These are phyloP conservation scores for Rehmannia glutinosa DNA, from an alignment of 257 asterid genomes.

Conservation along the genomic window DNA sequence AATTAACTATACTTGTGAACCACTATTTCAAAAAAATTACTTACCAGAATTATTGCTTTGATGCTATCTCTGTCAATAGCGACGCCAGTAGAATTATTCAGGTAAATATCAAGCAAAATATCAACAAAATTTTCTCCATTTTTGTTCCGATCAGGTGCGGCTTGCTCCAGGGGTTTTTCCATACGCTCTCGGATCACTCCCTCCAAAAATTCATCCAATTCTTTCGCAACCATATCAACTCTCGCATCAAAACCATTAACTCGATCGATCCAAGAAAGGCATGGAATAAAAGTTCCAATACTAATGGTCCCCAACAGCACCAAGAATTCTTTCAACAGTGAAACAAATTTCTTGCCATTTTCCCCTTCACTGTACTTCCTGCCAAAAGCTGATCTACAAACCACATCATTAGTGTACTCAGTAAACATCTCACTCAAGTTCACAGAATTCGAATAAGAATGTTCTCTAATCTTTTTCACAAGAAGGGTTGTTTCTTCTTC, in stretches of 20 bases:
- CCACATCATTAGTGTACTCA: slow-evolving; percentile 21
- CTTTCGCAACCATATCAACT: slow-evolving; percentile 15
- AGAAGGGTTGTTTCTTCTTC: slow-evolving; percentile 34
- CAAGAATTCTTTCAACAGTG: slow-evolving; percentile 10
- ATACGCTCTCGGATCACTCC: slow-evolving; percentile 21
- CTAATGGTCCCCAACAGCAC: slow-evolving; percentile 27
- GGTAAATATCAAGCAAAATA: slow-evolving; percentile 32
- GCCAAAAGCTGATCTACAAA: slow-evolving; percentile 35
- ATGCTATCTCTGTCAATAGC: slow-evolving; percentile 26
- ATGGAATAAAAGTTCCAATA: slow-evolving; percentile 17
- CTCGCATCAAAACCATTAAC: slow-evolving; percentile 33
- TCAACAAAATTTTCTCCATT: slow-evolving; percentile 27
- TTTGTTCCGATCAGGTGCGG: not conserved
- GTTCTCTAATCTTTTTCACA: slow-evolving; percentile 19
- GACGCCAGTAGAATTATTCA: slow-evolving; percentile 13
- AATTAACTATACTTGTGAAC: too few species aligned
- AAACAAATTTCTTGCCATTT: slow-evolving; percentile 9
- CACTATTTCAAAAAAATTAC: not conserved
- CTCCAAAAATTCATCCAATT: slow-evolving; percentile 29
- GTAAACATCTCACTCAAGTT: slow-evolving; percentile 24
- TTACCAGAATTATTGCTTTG: slow-evolving; percentile 25
- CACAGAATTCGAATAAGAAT: not conserved
- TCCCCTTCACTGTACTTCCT: slow-evolving; percentile 24
- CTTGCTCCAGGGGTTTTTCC: not conserved
- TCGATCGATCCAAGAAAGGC: slow-evolving; percentile 30